Conservation (phyloP, 2,329 filamentous ascomycete genomes). For the Pyrenophora tritici-repentis region DNA sequence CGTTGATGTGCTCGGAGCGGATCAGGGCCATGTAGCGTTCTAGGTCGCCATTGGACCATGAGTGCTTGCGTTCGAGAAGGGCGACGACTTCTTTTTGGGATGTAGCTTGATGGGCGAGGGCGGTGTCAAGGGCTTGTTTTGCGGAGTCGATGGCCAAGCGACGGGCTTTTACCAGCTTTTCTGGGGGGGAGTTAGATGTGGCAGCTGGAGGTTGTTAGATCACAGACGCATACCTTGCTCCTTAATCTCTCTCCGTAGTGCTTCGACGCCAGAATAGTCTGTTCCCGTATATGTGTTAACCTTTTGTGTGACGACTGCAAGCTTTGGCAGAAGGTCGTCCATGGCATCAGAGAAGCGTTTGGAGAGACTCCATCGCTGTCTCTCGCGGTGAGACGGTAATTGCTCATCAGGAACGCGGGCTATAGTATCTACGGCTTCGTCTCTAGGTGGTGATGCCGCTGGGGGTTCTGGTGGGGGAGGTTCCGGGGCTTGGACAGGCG, state of each 20-base stretch:
- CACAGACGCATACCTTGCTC: constrained; percentile 65
- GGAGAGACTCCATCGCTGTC: constrained; percentile 60
- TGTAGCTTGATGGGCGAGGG: constrained; percentile 78
- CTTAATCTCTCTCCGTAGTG: constrained; percentile 78
- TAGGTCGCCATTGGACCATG: constrained; percentile 83
- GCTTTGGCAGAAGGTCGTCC: constrained; percentile 85
- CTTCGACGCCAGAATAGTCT: constrained; percentile 86
- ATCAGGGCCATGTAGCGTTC: constrained; percentile 95
- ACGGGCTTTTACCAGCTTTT: constrained; percentile 62
- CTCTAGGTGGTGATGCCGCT: constrained; percentile 7
- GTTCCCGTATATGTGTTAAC: constrained; percentile 90
- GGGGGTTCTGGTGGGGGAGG: constrained; percentile 13
- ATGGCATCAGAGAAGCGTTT: constrained; percentile 74
- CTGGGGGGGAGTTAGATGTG: constrained; percentile 37
- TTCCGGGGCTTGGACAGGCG: constrained; percentile 8
- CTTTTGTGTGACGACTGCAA: constrained; percentile 82
- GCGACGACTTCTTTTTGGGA: constrained; percentile 96
- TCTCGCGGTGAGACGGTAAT: constrained; percentile 59
- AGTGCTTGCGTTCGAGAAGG: constrained; percentile 89
- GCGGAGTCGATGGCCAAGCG: constrained; percentile 70
- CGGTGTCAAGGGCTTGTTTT: constrained; percentile 78
- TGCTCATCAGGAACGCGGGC: constrained; percentile 45
- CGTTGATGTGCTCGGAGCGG: constrained; percentile 88
- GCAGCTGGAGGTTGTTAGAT: no score
- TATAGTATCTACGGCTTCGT: constrained; percentile 33